Evolutionary conservation across 352 stramenopile genomes (phyloP), one percentile per base, ranked within the genome.

Genomic region (Nothophytophthora sp.): DNA sequence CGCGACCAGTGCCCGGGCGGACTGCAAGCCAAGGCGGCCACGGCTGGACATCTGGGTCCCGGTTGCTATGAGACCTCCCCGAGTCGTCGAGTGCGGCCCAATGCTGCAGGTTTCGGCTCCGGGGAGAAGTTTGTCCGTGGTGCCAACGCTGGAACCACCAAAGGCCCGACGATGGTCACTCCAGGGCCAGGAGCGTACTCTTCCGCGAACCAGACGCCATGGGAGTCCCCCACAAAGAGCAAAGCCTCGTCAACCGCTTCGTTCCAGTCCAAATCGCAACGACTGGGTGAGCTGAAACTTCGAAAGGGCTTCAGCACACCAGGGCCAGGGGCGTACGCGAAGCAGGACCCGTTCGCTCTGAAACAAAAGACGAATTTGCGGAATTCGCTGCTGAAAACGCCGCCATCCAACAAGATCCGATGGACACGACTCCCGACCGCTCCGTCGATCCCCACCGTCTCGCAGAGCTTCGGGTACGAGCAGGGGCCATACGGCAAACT

Each of bases 381-480:
- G 0, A 81, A 67, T 13, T 27, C 59, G 4, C 25, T 73, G 11
- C 32, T 70, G 5, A 51, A 54, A 19, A 63, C 76, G 0, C 60
- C 71, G 7, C 48, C 71, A 2, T 67, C 66, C 11, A 60, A 44
- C 53, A 81, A 81, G 27, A 72, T 90, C 34, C 79, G 81, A 33
- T 92, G 80, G 82, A 71, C 76, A 20, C 60, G 80, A 9, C 55
- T 92, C 0, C 79, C 82, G 5, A 86, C 79, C 3, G 82, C 80
- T 12, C 82, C 82, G 15, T 92, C 82, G 0, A 92, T 92, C 28
- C 82, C 82, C 0, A 86, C 66, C 3, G 60, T 81, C 0, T 73
- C 77, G 4, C 82, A 92, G 40, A 92, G 82, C 53, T 92, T 87
- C 55, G 82, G 82, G 3, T 90, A 92, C 38, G 82, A 90, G 19